Evolutionary conservation across 179 eudicot species (phyloP).

Genomic region (Monotropa hypopitys): DNA sequence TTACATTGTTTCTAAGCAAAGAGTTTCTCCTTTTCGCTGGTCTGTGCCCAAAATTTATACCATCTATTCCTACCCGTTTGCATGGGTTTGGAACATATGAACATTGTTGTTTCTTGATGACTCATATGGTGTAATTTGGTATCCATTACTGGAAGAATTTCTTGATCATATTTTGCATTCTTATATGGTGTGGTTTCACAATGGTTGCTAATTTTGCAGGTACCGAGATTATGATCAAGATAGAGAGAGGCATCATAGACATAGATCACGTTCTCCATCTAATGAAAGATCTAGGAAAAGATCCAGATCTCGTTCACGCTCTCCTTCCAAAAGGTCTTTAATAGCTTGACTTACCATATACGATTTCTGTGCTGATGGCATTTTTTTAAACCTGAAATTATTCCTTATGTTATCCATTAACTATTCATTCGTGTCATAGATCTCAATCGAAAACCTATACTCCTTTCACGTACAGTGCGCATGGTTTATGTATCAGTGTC

Average conservation of each 20-base stretch:
- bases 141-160: neutral
- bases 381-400: neutral
- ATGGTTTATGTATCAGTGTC: neutral
- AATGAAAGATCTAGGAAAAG: constrained; percentile 23
- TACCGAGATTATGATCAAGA: constrained; percentile 29
- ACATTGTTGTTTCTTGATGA: constrained; percentile 2
- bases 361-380: neutral
- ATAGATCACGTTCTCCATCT: constrained; percentile 34
- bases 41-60: neutral
- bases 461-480: neutral
- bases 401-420: neutral
- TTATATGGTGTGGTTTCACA: neutral
- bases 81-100: neutral
- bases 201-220: constrained; percentile 23
- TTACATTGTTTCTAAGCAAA: neutral
- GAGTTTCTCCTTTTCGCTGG: neutral
- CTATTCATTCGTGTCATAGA: neutral
- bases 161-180: constrained; percentile 2
- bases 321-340: constrained; percentile 30
- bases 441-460: neutral
- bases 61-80: neutral
- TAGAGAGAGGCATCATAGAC: constrained; percentile 46
- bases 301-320: constrained; percentile 34
- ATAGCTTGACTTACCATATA: constrained; percentile 1
- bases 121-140: neutral